phyloP scores from a whole-genome alignment of 768 basidiomycete species.

The Leccinellum luteum region DNA sequence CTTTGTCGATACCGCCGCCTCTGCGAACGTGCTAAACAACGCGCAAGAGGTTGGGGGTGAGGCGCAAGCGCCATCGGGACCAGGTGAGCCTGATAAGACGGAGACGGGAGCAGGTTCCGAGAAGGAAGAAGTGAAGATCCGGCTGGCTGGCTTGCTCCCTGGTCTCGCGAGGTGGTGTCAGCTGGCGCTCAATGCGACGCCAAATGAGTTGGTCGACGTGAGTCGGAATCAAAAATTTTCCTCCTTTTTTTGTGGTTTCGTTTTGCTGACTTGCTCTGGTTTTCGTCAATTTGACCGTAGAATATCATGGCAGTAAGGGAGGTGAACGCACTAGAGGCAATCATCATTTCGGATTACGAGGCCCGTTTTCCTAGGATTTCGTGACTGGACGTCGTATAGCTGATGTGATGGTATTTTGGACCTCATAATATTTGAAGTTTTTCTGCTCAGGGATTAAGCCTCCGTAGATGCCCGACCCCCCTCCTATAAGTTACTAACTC shows the following conservation, averaged over 20 bases:
- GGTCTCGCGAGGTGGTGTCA: slow-evolving; percentile 78
- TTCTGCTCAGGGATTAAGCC: background rate
- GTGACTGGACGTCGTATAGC: slow-evolving; percentile 8
- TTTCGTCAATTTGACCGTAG: slow-evolving; percentile 33
- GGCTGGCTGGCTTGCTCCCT: slow-evolving; percentile 79
- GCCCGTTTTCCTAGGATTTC: slow-evolving; percentile 36
- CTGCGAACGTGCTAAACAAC: slow-evolving; percentile 1
- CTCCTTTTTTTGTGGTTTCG: background rate
- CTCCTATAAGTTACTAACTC: background rate
- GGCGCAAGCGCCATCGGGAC: slow-evolving; percentile 5
- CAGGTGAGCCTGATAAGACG: slow-evolving; percentile 13
- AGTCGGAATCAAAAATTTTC: slow-evolving; percentile 33
- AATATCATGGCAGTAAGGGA: slow-evolving; percentile 61
- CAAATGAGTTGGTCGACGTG: slow-evolving; percentile 84
- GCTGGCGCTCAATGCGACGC: slow-evolving; percentile 60
- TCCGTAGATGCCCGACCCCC: background rate
- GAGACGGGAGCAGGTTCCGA: slow-evolving; percentile 7
- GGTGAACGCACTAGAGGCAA: slow-evolving; percentile 65
- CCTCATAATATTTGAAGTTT: background rate
- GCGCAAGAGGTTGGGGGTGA: slow-evolving; percentile 2
- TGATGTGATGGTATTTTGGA: background rate
- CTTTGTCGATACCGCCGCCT: slow-evolving; percentile 41
- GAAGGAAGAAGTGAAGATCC: slow-evolving; percentile 47
- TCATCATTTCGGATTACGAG: slow-evolving; percentile 69
- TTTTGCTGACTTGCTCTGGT: slow-evolving; percentile 1